Evolutionary conservation across 345 rosid species (phyloP).

Genomic region (Euclidium syriacum): DNA sequence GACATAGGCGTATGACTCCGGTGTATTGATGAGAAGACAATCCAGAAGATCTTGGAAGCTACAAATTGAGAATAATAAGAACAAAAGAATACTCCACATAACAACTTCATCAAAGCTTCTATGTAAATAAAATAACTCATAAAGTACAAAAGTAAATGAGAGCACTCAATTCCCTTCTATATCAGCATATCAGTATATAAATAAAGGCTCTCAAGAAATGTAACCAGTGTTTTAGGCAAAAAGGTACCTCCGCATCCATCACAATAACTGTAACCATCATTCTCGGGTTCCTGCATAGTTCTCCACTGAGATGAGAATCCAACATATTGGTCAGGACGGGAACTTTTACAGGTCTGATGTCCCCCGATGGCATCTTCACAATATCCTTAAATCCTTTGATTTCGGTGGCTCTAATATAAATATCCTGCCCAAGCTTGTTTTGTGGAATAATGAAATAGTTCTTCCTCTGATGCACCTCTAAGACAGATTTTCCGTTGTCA

Average conservation of each 20-base stretch:
- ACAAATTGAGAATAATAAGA: constrained; percentile 26
- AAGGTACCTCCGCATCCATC: constrained; percentile 66
- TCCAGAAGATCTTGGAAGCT: constrained; percentile 63
- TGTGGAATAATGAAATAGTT: constrained; percentile 77
- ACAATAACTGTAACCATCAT: constrained; percentile 72
- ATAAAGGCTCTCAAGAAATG: not conserved
- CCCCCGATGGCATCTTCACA: constrained; percentile 88
- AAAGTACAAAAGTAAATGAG: not conserved
- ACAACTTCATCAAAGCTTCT: constrained; percentile 13
- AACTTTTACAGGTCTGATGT: constrained; percentile 74
- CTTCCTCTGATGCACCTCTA: constrained; percentile 68
- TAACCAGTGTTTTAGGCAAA: not conserved
- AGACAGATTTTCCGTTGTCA: constrained; percentile 49
- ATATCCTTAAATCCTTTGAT: constrained; percentile 49
- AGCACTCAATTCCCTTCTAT: not conserved
- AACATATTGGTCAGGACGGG: constrained; percentile 82
- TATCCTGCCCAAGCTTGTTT: constrained; percentile 94
- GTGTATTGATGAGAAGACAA: constrained; percentile 64
- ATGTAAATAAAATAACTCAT: not conserved
- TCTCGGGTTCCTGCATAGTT: constrained; percentile 41
- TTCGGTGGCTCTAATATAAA: constrained; percentile 72
- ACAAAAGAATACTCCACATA: constrained; percentile 16
- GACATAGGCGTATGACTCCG: constrained; percentile 52
- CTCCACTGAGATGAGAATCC: constrained; percentile 75
- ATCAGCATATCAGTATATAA: not conserved